Percentiles rank a stretch among this genome's conserved stretches.
phyloP scores from a whole-genome alignment of 1,284 basidiomycete species.

The Phaffia rhodozyma region DNA sequence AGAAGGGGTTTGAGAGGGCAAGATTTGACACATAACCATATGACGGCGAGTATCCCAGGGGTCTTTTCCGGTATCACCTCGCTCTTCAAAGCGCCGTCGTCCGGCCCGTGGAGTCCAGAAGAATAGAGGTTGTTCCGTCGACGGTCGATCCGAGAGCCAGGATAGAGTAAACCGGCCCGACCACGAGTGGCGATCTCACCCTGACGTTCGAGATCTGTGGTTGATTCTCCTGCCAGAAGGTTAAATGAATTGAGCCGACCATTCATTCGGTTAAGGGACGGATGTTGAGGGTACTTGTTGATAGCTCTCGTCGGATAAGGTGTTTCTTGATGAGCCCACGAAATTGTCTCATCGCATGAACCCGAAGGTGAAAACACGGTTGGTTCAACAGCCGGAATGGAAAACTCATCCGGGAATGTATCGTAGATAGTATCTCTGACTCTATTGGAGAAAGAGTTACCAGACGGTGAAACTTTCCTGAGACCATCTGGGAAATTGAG shows the following conservation, averaged over 20 bases:
- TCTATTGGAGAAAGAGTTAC: conserved; percentile 1
- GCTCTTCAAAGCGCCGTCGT: background rate
- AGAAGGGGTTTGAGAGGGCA: conserved; percentile 63
- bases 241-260: background rate
- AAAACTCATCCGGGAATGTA: background rate
- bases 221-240: background rate
- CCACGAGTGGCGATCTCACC: conserved; percentile 7
- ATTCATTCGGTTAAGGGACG: background rate
- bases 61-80: conserved; percentile 7
- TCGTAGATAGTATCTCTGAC: background rate
- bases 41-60: conserved; percentile 40
- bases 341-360: background rate
- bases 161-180: conserved; percentile 13
- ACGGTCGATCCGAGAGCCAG: conserved; percentile 7
- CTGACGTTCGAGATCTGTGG: conserved; percentile 1
- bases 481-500: too few species aligned
- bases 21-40: conserved; percentile 54
- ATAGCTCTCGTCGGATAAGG: too few species aligned
- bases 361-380: background rate
- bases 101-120: background rate
- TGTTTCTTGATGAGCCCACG: background rate
- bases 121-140: too few species aligned
- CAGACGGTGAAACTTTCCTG: background rate
- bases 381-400: background rate
- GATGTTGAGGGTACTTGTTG: too few species aligned